Base-by-base conservation (phyloP, 2,329 filamentous ascomycete species). In the Colletotrichum kahawae region DNA sequence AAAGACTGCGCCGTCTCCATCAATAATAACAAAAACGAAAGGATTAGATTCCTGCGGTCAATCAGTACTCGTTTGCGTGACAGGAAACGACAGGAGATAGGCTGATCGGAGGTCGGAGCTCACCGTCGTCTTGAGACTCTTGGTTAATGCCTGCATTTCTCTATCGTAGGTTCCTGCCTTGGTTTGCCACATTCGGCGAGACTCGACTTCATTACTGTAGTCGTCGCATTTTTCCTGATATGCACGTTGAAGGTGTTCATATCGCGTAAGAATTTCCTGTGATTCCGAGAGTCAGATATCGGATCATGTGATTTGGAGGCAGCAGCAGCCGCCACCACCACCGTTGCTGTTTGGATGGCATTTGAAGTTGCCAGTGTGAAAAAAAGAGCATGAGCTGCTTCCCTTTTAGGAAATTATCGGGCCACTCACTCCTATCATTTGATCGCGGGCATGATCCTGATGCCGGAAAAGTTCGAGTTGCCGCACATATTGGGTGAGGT, bases 1-100 rank as follows among this genome's bases (percentile, higher is more conserved):
- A 59, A 85, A 85, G 21, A 83, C 75, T 14, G 82, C 82, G 3
- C 83, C 83, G 36, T 84, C 83, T 18, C 83, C 83, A 31, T 85
- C 83, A 24, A 85, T 80, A 57, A 84, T 79, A 31, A 81, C 80
- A 48, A 81, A 82, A 12, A 81, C 82, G 43, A 84, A 83, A 0
- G 80, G 78, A 18, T 79, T 79, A 31, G 81, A 80, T 64, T 84
- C 82, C 82, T 84, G 70, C 12, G 6, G 18, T 27, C 12, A 4
- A 21, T 63, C 33, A 63, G 34, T 48, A 48, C 10, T 48, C 9
- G 9, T 48, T n/a, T n/a, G 9, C 18, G 38, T 48, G 18, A 18
- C 38, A n/a, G 18, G 38, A 48, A 18, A 9, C n/a, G 38, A 48
- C 18, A 7, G 29, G 29, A 29, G 29, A 29, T 7, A 29, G 29